These are phyloP conservation scores for Paracorniculantispora psalliotae DNA, from an alignment of 2,329 filamentous ascomycete genomes.

Conservation along the genomic window DNA sequence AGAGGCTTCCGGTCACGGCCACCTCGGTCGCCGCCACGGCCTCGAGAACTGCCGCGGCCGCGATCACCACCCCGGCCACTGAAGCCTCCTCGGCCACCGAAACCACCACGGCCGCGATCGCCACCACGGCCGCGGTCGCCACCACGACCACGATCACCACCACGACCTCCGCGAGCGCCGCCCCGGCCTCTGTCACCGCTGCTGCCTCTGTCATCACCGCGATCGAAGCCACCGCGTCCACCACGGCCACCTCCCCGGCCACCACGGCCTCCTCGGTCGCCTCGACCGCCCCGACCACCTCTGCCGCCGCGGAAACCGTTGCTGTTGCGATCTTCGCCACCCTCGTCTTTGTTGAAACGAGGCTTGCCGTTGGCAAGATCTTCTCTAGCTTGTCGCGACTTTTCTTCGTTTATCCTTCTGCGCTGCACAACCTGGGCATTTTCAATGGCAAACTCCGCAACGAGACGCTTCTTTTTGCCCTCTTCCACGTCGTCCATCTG, in stretches of 20 bases:
- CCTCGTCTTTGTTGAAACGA: slow-evolving; percentile 23
- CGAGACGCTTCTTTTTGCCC: slow-evolving; percentile 73
- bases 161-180: not conserved
- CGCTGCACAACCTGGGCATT: slow-evolving; percentile 93
- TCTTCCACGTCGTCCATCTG: slow-evolving; percentile 57
- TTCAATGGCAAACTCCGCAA: slow-evolving; percentile 97
- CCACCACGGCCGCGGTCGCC: slow-evolving; percentile 5
- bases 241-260: slow-evolving; percentile 12
- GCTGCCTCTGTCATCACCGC: not conserved
- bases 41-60: not conserved
- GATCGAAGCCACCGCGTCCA: slow-evolving; percentile 12
- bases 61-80: not conserved
- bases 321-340: slow-evolving; percentile 25
- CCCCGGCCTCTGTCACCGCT: slow-evolving; percentile 15
- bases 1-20: slow-evolving; percentile 4
- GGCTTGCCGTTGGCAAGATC: not conserved
- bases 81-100: not conserved
- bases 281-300: slow-evolving; percentile 13
- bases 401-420: slow-evolving; percentile 42
- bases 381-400: slow-evolving; percentile 24
- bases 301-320: not conserved
- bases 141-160: slow-evolving; percentile 14
- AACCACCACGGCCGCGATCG: not conserved
- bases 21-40: not conserved
- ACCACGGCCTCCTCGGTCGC: slow-evolving; percentile 9